A percentile compares a stretch with the other conserved stretches of the same genome.
These are phyloP conservation scores for Beauveria rudraprayagi DNA, from an alignment of 2,329 filamentous ascomycete genomes.

Conservation along the genomic window DNA sequence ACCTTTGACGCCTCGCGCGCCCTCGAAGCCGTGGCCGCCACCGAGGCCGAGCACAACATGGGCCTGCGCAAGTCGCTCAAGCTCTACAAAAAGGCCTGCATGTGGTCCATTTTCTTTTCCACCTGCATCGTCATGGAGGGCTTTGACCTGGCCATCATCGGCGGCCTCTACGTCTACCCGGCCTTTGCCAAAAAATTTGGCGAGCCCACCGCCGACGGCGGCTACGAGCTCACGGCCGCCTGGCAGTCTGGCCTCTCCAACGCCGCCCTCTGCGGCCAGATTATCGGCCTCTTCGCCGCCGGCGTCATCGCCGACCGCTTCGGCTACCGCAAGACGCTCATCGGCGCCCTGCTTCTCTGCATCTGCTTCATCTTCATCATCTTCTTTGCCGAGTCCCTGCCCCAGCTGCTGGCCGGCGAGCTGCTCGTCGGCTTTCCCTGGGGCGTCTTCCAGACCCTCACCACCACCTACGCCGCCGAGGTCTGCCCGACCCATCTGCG, in stretches of 20 bases:
- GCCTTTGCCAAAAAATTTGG: slow-evolving; percentile 34
- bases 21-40: slow-evolving; percentile 19
- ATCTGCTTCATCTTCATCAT: slow-evolving; percentile 39
- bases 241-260: slow-evolving; percentile 47
- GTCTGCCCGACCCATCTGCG: slow-evolving; percentile 37
- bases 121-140: slow-evolving; percentile 32
- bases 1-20: neutral
- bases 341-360: slow-evolving; percentile 32
- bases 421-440: slow-evolving; percentile 40
- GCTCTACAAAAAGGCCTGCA: slow-evolving; percentile 30
- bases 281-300: slow-evolving; percentile 41
- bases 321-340: slow-evolving; percentile 40
- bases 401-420: slow-evolving; percentile 35
- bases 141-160: slow-evolving; percentile 32
- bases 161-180: slow-evolving; percentile 33
- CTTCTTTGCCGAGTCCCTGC: slow-evolving; percentile 36
- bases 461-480: slow-evolving; percentile 41
- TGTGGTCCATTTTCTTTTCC: slow-evolving; percentile 31
- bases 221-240: slow-evolving; percentile 37
- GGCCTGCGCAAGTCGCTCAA: slow-evolving; percentile 27
- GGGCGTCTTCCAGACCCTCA: slow-evolving; percentile 39
- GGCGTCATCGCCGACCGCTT: slow-evolving; percentile 39
- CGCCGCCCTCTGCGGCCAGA: slow-evolving; percentile 38
- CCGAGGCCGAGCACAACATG: slow-evolving; percentile 27
- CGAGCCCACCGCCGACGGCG: slow-evolving; percentile 24